Evolutionary conservation across 257 asterid species (phyloP).

Genomic region (Leonotis leonurus): DNA sequence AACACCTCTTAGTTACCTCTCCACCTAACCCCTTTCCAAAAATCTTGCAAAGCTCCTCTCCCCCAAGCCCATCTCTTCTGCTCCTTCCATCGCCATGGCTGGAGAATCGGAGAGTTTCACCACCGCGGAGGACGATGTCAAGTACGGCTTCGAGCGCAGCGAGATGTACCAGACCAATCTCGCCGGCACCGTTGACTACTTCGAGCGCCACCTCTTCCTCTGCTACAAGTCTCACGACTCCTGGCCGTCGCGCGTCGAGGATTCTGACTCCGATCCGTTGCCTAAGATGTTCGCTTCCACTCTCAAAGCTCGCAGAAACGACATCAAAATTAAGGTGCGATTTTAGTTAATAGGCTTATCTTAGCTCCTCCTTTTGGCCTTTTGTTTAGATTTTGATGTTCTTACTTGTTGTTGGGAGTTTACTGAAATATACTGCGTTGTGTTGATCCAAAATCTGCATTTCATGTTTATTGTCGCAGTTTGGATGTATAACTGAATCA

Average conservation of each 20-base stretch:
- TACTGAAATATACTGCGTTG: background rate
- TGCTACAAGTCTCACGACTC: conserved; percentile 72
- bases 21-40: background rate
- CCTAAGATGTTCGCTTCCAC: conserved; percentile 64
- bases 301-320: conserved; percentile 60
- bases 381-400: background rate
- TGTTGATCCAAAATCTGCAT: background rate
- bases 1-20: background rate
- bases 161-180: conserved; percentile 68
- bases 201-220: conserved; percentile 87
- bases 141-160: conserved; percentile 69
- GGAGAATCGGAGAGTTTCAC: conserved; percentile 50
- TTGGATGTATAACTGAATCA: conserved; percentile 2
- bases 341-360: too few relatives aligned
- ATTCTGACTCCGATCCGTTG: conserved; percentile 72
- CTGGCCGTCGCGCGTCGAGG: conserved; percentile 85
- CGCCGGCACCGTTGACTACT: conserved; percentile 57
- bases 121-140: conserved; percentile 38
- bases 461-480: background rate
- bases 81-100: conserved; percentile 40
- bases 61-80: conserved; percentile 4
- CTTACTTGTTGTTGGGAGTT: background rate
- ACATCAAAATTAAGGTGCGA: conserved; percentile 56
- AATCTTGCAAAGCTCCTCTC: too few relatives aligned
- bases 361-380: background rate